Evolutionary conservation across 305 asterid species (phyloP).

Genomic region (Solanum hybrid): DNA sequence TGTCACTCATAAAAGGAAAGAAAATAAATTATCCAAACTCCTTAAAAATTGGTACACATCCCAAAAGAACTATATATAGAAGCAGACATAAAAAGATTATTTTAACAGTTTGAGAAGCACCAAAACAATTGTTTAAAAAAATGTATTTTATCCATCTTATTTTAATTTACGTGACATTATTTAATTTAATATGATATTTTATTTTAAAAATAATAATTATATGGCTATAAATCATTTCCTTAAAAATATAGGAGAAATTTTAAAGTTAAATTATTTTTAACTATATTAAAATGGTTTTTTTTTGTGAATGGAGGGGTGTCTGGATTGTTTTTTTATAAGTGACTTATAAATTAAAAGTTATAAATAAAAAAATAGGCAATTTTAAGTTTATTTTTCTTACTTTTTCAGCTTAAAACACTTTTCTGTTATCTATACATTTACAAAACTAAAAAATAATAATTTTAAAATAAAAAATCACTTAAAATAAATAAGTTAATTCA

Average conservation of each 20-base stretch:
- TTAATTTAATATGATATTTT: no score
- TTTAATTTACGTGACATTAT: fast-evolving
- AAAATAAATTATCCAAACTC: not conserved
- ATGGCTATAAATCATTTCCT: fast-evolving
- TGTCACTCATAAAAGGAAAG: not conserved
- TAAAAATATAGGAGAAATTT: fast-evolving
- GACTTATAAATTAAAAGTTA: not conserved
- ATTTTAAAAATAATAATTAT: no score
- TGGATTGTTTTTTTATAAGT: no score
- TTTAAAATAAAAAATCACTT: no score
- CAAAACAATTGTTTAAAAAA: not conserved
- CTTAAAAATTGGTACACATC: not conserved
- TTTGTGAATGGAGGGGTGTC: no score
- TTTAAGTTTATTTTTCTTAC: no score
- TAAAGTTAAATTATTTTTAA: no score
- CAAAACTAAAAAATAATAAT: no score
- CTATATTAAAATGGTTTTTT: no score
- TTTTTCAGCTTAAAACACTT: not conserved
- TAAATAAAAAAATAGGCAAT: not conserved
- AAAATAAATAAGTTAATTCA: no score
- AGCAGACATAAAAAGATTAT: not conserved
- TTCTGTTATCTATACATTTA: not conserved
- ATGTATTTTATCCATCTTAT: not conserved
- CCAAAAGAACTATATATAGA: not conserved
- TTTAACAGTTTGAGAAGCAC: not conserved